Evolutionary conservation across 192 early-diverging fungal genomes (phyloP).

Genomic region (Geranomyces michiganensis): DNA sequence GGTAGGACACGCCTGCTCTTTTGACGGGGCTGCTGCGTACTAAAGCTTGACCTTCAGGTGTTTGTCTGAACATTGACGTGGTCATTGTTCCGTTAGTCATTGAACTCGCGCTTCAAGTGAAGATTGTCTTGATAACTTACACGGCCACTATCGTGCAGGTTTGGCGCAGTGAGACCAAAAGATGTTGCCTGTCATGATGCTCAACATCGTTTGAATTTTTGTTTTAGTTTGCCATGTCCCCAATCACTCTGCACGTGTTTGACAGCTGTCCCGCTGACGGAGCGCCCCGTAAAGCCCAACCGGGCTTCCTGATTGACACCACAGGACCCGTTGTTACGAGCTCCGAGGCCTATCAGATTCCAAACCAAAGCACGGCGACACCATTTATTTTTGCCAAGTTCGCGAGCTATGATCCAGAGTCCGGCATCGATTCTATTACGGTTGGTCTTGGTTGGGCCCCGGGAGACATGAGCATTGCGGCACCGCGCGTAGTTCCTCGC

Average conservation of each 20-base stretch:
- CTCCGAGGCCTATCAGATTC: background rate
- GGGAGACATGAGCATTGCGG: slow-evolving; percentile 6
- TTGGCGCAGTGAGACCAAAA: too few species aligned
- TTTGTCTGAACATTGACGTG: background rate
- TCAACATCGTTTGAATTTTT: background rate
- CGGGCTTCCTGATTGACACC: slow-evolving; percentile 1
- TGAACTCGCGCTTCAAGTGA: background rate
- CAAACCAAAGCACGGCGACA: background rate
- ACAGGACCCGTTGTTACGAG: background rate
- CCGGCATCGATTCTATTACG: background rate
- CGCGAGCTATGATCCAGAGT: background rate
- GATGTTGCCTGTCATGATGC: too few species aligned
- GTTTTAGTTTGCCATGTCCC: background rate
- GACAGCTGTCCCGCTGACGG: background rate
- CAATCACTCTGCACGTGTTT: background rate
- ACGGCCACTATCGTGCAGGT: too few species aligned
- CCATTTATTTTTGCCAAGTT: slow-evolving; percentile 11
- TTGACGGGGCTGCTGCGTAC: background rate
- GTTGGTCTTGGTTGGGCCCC: slow-evolving; percentile 11
- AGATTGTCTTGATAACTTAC: background rate
- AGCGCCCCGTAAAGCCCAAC: too few species aligned
- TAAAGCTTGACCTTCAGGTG: too few species aligned
- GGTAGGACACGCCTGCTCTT: background rate
- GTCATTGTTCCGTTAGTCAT: slow-evolving; percentile 2
- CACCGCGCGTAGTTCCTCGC: background rate